phyloP scores from a whole-genome alignment of 2,329 filamentous ascomycete genomes.

The Aaosphaeria arxii region DNA sequence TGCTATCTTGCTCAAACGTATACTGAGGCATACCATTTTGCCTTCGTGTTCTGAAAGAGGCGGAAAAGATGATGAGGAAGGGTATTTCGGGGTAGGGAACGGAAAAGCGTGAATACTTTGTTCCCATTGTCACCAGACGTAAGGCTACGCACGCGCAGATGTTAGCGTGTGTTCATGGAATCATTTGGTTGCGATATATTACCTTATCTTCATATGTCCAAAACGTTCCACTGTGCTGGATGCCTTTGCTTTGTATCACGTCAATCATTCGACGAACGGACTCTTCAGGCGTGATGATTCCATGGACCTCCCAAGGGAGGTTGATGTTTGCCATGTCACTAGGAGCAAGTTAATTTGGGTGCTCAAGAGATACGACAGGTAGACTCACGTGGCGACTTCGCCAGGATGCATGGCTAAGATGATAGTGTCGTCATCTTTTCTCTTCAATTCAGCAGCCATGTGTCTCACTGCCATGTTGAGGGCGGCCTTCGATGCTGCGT shows the following conservation, averaged over 20 bases:
- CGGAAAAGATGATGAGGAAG: too few relatives aligned
- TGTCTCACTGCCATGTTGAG: slow-evolving; percentile 56
- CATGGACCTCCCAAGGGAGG: slow-evolving; percentile 51
- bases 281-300: slow-evolving; percentile 50
- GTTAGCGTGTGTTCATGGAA: not conserved
- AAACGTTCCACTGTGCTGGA: slow-evolving; percentile 52
- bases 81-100: too few relatives aligned
- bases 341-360: not conserved
- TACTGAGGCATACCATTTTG: too few relatives aligned
- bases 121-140: not conserved
- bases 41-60: too few relatives aligned
- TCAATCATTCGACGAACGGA: slow-evolving; percentile 51
- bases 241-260: slow-evolving; percentile 50
- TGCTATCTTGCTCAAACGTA: too few relatives aligned
- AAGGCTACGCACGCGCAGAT: not conserved
- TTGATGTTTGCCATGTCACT: slow-evolving; percentile 55
- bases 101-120: too few relatives aligned
- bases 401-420: slow-evolving; percentile 58
- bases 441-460: slow-evolving; percentile 54
- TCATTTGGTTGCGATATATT: slow-evolving; percentile 5
- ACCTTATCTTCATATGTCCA: slow-evolving; percentile 57
- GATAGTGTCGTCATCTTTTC: slow-evolving; percentile 48
- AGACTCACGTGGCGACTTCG: slow-evolving; percentile 50
- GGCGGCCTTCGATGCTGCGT: slow-evolving; percentile 56
- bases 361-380: not conserved